Evolutionary conservation across 805 yeast species (phyloP).

Genomic region (Ogataea thermomethanolica): DNA sequence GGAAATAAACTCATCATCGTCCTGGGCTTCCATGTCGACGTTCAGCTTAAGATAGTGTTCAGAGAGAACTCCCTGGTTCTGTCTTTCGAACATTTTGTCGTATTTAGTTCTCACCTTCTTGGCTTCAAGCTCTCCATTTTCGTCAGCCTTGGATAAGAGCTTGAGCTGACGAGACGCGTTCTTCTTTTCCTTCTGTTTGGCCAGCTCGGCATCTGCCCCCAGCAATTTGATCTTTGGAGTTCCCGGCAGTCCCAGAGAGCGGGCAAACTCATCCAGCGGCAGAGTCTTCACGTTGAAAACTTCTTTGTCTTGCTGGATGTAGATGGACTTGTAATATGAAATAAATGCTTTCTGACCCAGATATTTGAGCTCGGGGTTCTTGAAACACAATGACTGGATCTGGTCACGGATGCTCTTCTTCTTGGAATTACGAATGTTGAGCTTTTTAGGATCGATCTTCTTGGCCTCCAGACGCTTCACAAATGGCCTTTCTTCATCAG

Average conservation of each 20-base stretch:
- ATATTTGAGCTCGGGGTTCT: conserved; percentile 87
- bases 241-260: conserved; percentile 89
- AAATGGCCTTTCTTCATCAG: conserved; percentile 78
- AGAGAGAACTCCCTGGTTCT: conserved; percentile 87
- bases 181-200: conserved; percentile 63
- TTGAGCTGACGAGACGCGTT: conserved; percentile 73
- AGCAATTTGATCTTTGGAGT: conserved; percentile 86
- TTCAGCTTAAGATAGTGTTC: conserved; percentile 82
- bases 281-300: conserved; percentile 74
- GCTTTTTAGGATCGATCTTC: conserved; percentile 65
- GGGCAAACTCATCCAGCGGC: conserved; percentile 82
- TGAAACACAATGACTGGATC: conserved; percentile 84
- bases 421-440: conserved; percentile 72
- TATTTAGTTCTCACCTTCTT: conserved; percentile 75
- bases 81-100: conserved; percentile 93
- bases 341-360: conserved; percentile 95
- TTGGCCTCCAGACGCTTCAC: conserved; percentile 56
- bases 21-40: conserved; percentile 40
- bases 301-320: conserved; percentile 82
- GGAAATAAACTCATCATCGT: conserved; percentile 73
- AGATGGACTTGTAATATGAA: conserved; percentile 81
- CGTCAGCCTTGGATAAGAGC: conserved; percentile 52
- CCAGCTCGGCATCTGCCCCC: conserved; percentile 40
- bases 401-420: conserved; percentile 75
- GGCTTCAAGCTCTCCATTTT: conserved; percentile 57